Conservation (phyloP, 768 basidiomycete genomes). For the Boletales sp. region DNA sequence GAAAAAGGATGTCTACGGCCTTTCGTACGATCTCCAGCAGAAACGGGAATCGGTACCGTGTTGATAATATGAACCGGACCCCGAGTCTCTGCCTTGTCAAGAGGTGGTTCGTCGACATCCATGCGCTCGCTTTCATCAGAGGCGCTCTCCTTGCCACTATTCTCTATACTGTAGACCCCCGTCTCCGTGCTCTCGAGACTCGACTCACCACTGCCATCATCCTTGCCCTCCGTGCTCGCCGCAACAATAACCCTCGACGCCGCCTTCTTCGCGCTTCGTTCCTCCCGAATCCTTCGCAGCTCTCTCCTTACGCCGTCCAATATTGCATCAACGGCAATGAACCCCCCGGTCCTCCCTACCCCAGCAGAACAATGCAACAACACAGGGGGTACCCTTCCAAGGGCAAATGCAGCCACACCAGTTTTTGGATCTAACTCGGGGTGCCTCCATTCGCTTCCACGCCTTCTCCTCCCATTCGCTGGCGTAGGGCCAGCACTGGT, state of each 20-base stretch:
- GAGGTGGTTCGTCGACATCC: slow-evolving; percentile 24
- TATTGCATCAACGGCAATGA: slow-evolving; percentile 86
- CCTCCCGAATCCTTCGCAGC: slow-evolving; percentile 37
- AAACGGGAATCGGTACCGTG: slow-evolving; percentile 26
- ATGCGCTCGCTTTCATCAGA: slow-evolving; percentile 14
- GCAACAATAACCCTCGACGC: neutral
- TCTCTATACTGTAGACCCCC: slow-evolving; percentile 2
- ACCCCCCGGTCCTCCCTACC: slow-evolving; percentile 92
- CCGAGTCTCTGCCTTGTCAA: neutral
- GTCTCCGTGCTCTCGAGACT: slow-evolving; percentile 9
- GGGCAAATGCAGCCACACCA: slow-evolving; percentile 53
- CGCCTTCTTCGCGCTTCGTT: slow-evolving; percentile 3
- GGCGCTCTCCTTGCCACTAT: neutral
- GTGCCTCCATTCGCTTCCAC: slow-evolving; percentile 27
- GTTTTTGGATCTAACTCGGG: slow-evolving; percentile 49
- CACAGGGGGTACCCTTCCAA: slow-evolving; percentile 51
- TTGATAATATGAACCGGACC: slow-evolving; percentile 9
- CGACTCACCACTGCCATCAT: slow-evolving; percentile 2
- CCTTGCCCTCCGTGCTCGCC: neutral
- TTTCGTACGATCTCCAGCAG: slow-evolving; percentile 28
- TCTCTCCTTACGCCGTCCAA: slow-evolving; percentile 71
- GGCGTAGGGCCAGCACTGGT: slow-evolving; percentile 4
- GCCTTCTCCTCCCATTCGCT: slow-evolving; percentile 4
- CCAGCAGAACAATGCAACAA: slow-evolving; percentile 92
- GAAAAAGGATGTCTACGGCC: slow-evolving; percentile 8